Conservation (phyloP, 345 rosid genomes). For the Cochlearia excelsa region DNA sequence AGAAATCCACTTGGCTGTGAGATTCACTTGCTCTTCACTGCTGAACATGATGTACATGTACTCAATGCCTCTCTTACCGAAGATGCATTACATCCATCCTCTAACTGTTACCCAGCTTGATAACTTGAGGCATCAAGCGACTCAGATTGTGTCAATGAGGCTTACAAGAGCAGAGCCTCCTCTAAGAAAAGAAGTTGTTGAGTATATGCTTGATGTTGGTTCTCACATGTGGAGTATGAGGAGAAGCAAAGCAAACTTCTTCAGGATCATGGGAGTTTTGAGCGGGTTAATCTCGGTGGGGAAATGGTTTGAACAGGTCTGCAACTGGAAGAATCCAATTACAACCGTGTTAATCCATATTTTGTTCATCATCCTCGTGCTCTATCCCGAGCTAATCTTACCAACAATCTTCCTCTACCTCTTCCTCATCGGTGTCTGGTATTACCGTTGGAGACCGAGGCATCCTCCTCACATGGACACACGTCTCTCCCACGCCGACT, state of each 20-base stretch:
- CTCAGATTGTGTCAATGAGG: constrained; percentile 78
- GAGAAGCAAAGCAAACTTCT: constrained; percentile 94
- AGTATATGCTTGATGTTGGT: constrained; percentile 91
- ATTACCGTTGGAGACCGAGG: constrained; percentile 91
- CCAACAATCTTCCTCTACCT: constrained; percentile 90
- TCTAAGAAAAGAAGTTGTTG: constrained; percentile 82
- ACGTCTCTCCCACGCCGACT: constrained; percentile 83
- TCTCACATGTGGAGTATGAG: constrained; percentile 99
- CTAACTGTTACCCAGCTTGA: constrained; percentile 86
- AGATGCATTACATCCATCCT: constrained; percentile 90
- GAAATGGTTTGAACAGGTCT: constrained; percentile 90
- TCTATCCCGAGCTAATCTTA: constrained; percentile 82
- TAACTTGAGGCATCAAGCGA: constrained; percentile 84
- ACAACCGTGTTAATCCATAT: constrained; percentile 85
- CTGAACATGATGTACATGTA: constrained; percentile 95
- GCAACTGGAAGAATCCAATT: constrained; percentile 87
- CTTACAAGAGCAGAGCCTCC: constrained; percentile 87
- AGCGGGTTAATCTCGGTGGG: constrained; percentile 80
- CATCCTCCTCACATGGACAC: constrained; percentile 98
- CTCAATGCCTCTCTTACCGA: constrained; percentile 72
- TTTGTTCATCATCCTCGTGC: constrained; percentile 75
- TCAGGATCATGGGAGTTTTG: constrained; percentile 79
- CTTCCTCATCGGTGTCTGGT: constrained; percentile 90
- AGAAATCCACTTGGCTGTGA: constrained; percentile 87
- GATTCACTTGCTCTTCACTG: constrained; percentile 80